Percentiles rank a stretch among this genome's conserved stretches.
These are phyloP conservation scores for Terfezia claveryi DNA, from an alignment of 495 filamentous ascomycete species.

Conservation along the genomic window DNA sequence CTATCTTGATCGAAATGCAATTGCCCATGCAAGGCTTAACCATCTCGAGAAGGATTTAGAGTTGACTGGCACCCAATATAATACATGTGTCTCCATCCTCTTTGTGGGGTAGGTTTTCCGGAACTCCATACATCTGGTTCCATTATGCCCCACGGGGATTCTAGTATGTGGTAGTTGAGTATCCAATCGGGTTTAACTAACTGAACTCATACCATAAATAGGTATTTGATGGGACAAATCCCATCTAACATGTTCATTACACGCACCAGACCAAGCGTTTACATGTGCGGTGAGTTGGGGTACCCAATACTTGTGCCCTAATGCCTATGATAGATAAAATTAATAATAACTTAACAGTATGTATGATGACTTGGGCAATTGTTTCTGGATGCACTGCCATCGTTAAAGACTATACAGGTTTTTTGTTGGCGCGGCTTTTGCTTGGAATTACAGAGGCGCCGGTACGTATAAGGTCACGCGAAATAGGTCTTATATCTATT, in stretches of 20 bases:
- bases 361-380: constrained; percentile 30
- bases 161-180: too few relatives aligned
- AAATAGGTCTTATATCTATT: neutral
- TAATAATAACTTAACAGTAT: constrained; percentile 18
- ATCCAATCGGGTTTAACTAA: too few relatives aligned
- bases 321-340: neutral
- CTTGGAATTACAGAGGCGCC: constrained; percentile 26
- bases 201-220: neutral
- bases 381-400: constrained; percentile 27
- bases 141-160: too few relatives aligned
- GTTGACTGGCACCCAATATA: constrained; percentile 29
- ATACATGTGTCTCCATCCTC: constrained; percentile 29
- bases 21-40: constrained; percentile 24
- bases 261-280: constrained; percentile 21
- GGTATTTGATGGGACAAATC: constrained; percentile 19
- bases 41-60: constrained; percentile 27
- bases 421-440: constrained; percentile 22
- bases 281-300: constrained; percentile 11
- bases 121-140: too few relatives aligned
- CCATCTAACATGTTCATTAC: constrained; percentile 25
- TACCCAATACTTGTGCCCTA: constrained; percentile 9
- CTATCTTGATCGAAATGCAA: constrained; percentile 28
- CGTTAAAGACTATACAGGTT: constrained; percentile 22
- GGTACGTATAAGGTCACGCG: constrained; percentile 8
- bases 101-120: constrained; percentile 24